These are phyloP conservation scores for Tetrapisispora phaffii DNA, from an alignment of 805 yeast species.

Conservation along the genomic window DNA sequence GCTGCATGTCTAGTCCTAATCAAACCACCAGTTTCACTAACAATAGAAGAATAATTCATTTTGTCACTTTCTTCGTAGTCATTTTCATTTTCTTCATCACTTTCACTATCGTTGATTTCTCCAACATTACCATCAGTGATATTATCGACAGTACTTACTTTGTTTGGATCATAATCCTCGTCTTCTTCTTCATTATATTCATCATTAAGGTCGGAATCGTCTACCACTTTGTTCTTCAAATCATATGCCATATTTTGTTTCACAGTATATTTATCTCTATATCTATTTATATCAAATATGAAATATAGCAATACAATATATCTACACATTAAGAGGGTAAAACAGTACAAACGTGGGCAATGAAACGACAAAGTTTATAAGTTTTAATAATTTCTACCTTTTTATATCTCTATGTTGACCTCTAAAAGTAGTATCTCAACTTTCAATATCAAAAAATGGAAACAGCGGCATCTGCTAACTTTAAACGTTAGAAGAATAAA, in stretches of 20 bases:
- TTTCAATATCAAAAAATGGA: no score
- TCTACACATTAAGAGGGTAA: neutral
- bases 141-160: constrained; percentile 5
- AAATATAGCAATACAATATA: no score
- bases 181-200: constrained; percentile 31
- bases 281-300: no score
- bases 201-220: constrained; percentile 10
- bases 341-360: no score
- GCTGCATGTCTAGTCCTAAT: constrained; percentile 63
- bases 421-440: no score
- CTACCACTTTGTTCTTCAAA: neutral
- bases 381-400: no score
- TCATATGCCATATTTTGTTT: neutral
- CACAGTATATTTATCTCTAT: no score
- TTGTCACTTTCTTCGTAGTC: constrained; percentile 26
- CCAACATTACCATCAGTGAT: constrained; percentile 18
- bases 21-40: constrained; percentile 50
- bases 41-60: constrained; percentile 41
- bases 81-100: constrained; percentile 31
- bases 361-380: no score
- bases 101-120: constrained; percentile 22
- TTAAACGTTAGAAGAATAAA: no score
- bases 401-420: no score
- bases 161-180: constrained; percentile 31
- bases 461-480: no score